A percentile compares a stretch with the other conserved stretches of the same genome.
phyloP scores from a whole-genome alignment of 305 asterid genomes.

The Striga hermonthica region DNA sequence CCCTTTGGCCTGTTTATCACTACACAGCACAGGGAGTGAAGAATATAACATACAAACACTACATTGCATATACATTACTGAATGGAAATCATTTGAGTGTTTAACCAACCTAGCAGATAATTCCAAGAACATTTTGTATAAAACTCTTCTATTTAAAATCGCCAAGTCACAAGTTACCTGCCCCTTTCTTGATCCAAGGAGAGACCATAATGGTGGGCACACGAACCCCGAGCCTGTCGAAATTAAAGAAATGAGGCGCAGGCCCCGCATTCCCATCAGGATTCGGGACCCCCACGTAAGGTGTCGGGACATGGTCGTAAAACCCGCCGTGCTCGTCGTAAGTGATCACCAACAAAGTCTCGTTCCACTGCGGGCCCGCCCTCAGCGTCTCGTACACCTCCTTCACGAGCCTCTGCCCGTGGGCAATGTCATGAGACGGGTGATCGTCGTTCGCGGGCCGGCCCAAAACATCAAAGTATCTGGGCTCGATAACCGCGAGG shows the following conservation, averaged over 20 bases:
- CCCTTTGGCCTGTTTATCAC: constrained; percentile 69
- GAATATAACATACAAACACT: no score
- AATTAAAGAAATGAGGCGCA: constrained; percentile 66
- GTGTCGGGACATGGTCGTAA: constrained; percentile 77
- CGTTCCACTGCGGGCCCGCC: constrained; percentile 72
- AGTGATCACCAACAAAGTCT: constrained; percentile 59
- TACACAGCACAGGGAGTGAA: constrained; percentile 22
- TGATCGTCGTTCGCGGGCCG: constrained; percentile 75
- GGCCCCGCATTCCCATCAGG: constrained; percentile 88
- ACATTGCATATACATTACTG: no score
- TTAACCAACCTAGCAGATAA: no score
- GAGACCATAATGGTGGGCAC: constrained; percentile 85
- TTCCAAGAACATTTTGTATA: no score
- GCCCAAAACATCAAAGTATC: constrained; percentile 66
- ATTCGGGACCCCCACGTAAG: constrained; percentile 62
- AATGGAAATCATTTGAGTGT: no score
- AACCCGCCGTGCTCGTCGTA: constrained; percentile 91
- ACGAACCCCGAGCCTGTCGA: constrained; percentile 84
- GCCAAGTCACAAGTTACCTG: constrained; percentile 43
- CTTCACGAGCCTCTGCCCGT: constrained; percentile 77
- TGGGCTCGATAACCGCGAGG: constrained; percentile 69
- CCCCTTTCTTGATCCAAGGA: constrained; percentile 92
- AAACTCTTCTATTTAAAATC: no score
- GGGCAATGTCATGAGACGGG: constrained; percentile 87
- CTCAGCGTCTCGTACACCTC: constrained; percentile 77